Percentiles rank a stretch among this genome's conserved stretches.
phyloP scores from a whole-genome alignment of 2,329 filamentous ascomycete genomes.

The Dothideomycetes sp. region DNA sequence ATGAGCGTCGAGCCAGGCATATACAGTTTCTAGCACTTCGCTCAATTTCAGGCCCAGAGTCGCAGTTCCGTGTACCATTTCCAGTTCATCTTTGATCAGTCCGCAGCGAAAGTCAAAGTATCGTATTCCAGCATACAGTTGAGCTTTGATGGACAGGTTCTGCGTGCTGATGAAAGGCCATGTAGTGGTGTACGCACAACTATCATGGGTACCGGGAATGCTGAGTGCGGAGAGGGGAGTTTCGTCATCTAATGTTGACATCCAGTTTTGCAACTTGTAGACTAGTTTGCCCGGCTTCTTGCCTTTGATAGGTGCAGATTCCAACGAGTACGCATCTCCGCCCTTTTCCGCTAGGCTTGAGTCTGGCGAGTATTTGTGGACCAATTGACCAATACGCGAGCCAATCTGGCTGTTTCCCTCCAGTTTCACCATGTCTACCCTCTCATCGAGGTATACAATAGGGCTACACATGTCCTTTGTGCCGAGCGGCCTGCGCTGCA shows the following conservation, averaged over 20 bases:
- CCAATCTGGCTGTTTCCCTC: too few relatives aligned
- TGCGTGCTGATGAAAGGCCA: slow-evolving; percentile 25
- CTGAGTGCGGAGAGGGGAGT: slow-evolving; percentile 18
- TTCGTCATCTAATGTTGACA: slow-evolving; percentile 16
- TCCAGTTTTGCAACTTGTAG: slow-evolving; percentile 13
- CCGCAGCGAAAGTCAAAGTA: slow-evolving; percentile 27
- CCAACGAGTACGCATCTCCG: not conserved
- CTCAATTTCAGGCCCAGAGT: slow-evolving; percentile 19
- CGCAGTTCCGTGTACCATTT: slow-evolving; percentile 25
- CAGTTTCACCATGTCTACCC: too few relatives aligned
- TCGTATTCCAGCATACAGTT: slow-evolving; percentile 23
- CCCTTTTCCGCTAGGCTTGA: not conserved
- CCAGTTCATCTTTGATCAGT: slow-evolving; percentile 17
- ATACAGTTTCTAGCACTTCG: slow-evolving; percentile 18
- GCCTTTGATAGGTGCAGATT: not conserved
- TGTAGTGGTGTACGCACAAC: slow-evolving; percentile 21
- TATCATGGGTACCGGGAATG: slow-evolving; percentile 26
- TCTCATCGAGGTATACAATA: too few relatives aligned
- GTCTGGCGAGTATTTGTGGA: not conserved
- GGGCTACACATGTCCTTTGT: too few relatives aligned
- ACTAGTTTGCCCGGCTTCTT: not conserved
- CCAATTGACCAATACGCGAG: too few relatives aligned
- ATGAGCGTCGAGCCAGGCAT: slow-evolving; percentile 18
- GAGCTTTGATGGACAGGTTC: slow-evolving; percentile 16
- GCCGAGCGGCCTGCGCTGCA: too few relatives aligned